These are phyloP conservation scores for Fusarium sambucinum DNA, from an alignment of 2,329 filamentous ascomycete species.

Conservation along the genomic window DNA sequence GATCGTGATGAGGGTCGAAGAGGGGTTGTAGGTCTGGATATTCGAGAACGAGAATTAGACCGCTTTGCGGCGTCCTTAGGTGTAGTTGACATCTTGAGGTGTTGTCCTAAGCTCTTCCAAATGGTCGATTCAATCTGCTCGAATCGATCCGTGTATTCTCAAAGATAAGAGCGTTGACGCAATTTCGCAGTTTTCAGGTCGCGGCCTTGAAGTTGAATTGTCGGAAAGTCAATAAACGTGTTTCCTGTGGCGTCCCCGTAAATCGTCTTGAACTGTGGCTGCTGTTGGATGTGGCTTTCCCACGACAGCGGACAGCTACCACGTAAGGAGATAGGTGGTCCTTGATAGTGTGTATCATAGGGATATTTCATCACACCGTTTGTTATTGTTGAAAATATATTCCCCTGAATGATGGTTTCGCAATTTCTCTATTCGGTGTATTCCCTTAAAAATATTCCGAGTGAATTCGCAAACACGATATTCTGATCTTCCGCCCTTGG, in stretches of 20 bases:
- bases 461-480: background rate
- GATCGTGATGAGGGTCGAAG: conserved; percentile 90
- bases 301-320: background rate
- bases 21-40: conserved; percentile 88
- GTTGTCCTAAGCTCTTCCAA: background rate
- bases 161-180: background rate
- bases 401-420: background rate
- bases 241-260: conserved; percentile 34
- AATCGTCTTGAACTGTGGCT: conserved; percentile 27
- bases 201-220: conserved; percentile 13
- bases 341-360: conserved; percentile 4
- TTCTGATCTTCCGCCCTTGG: background rate
- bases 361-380: conserved; percentile 9
- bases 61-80: conserved; percentile 52
- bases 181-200: conserved; percentile 5
- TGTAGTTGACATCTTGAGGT: conserved; percentile 46
- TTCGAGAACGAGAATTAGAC: conserved; percentile 71
- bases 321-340: background rate
- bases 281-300: conserved; percentile 24
- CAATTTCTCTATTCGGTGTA: background rate
- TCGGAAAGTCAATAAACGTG: conserved; percentile 38
- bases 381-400: background rate
- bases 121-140: background rate
- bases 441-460: background rate
- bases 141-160: background rate